Base-by-base conservation (phyloP, 805 yeast genomes). In the Candida montana region DNA sequence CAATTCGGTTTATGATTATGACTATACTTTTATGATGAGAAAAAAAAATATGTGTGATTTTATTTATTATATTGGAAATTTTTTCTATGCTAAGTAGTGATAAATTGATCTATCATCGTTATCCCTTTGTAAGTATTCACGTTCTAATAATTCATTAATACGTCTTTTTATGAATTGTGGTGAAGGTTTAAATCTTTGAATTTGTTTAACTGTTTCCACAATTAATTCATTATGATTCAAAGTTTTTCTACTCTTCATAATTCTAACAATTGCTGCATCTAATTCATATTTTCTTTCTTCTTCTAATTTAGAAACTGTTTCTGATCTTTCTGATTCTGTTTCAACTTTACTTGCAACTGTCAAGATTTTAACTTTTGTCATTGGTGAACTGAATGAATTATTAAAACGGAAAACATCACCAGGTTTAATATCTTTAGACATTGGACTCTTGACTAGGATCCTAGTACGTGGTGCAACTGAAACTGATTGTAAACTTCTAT, bases 181-280 rank as follows among this genome's bases (percentile, higher is more conserved):
- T 44, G 77, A 75, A 2, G 96, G 89, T 38, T 73, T 74, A 59
- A 89, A 90, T 45, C 93, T 65, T 31, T 69, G 65, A 36, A 88
- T 65, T 47, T 77, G 83, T 37, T 72, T 71, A 18, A 81, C 69
- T 5, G 80, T 76, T 51, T 81, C 89, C 27, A 71, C 74, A n/a
- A 85, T 65, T 40, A 89, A 67, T 31, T 81, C 81, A 50, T 77
- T 79, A 56, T 84, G 91, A 20, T 60, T 67, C 41, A 82, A 51
- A 1, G 69, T 62, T 50, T 79, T 81, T 27, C 89, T 67, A 1
- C 86, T 72, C 63, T 89, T 89, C 91, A 89, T 81, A n/a, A 82
- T 77, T 39, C 96, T 71, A 5, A 89, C 95, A 42, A 89, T 74
- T 0, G 95, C 93, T 1, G 96, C 95, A 56, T 86, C 93, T 3